Base-by-base conservation (phyloP, 2,329 filamentous ascomycete species). In the Fusarium proliferatum region DNA sequence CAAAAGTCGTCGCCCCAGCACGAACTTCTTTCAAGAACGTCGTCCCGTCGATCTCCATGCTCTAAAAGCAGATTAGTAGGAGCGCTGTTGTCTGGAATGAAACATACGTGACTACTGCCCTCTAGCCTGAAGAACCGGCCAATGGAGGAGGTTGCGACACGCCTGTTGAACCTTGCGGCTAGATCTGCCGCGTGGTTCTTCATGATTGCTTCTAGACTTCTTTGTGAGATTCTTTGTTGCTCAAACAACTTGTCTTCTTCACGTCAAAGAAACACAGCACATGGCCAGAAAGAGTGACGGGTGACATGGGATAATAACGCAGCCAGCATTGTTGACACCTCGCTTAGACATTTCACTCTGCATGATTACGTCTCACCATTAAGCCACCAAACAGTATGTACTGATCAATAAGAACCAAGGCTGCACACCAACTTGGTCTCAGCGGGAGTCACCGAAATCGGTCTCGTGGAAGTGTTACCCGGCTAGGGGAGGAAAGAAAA, bases 11-110 rank as follows among this genome's bases (percentile, higher is more conserved):
- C 19, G 91, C 81, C 42, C 90, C 90, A 39, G 89, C 90, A 55
- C 89, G 86, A 63, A 92, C 83, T 79, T 92, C 90, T 28, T 88
- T 91, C 76, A 90, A 87, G 81, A 92, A 90, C 64, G 84, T 86
- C 49, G 88, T 86, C 23, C 87, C 87, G 71, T 87, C 87, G 48
- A 89, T 86, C 78, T 89, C 88, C 66, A 83, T 84, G 6, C 60
- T 41, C 73, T 78, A 9, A 10, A 19, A 3, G 5, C 23, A 10
- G 9, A 33, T 68, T 28, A 63, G 60, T 15, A 36, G 9, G 23
- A 28, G 26, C 21, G 26, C 9, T 30, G 2, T 15, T 3, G 26
- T 23, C 49, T 38, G 45, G 51, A 61, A 53, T 28, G 58, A 19
- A 23, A 55, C 71, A 43, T 48, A 66, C 68, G 41, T 73, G 66